Evolutionary conservation across 2,329 filamentous ascomycete species (phyloP).

Genomic region (Fusarium avenaceum): DNA sequence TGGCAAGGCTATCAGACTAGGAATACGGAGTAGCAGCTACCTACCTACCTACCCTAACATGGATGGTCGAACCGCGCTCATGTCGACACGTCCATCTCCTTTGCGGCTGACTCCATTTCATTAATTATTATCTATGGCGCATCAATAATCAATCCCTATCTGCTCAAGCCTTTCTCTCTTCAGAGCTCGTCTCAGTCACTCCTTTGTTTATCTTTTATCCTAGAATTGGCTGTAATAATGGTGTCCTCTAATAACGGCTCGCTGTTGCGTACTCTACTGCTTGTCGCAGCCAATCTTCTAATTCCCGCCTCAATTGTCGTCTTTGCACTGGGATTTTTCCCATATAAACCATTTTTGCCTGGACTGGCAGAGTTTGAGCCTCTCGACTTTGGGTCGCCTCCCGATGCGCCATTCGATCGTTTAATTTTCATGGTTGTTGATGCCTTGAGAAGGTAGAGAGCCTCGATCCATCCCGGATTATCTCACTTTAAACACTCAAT

Average conservation of each 20-base stretch:
- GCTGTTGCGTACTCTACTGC: slow-evolving; percentile 57
- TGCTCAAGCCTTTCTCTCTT: slow-evolving; percentile 9
- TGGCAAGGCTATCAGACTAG: slow-evolving; percentile 42
- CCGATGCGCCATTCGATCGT: slow-evolving; percentile 83
- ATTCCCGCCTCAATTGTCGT: slow-evolving; percentile 79
- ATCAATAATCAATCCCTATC: slow-evolving; percentile 19
- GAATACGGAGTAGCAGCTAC: not conserved
- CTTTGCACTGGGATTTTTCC: slow-evolving; percentile 95
- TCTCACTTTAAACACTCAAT: slow-evolving; percentile 37
- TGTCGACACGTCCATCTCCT: slow-evolving; percentile 49
- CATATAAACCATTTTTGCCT: slow-evolving; percentile 93
- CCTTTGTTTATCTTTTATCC: slow-evolving; percentile 8
- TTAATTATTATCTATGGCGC: slow-evolving; percentile 36
- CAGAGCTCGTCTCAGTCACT: slow-evolving; percentile 27
- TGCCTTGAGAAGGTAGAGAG: slow-evolving; percentile 82
- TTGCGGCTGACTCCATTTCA: slow-evolving; percentile 22
- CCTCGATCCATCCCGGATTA: not conserved
- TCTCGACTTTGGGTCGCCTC: slow-evolving; percentile 66
- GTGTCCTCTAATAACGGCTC: slow-evolving; percentile 47
- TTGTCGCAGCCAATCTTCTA: slow-evolving; percentile 79
- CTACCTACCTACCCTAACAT: slow-evolving; percentile 9
- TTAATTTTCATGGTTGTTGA: slow-evolving; percentile 98
- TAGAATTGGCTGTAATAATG: slow-evolving; percentile 39
- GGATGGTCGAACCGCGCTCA: slow-evolving; percentile 28
- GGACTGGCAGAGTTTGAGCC: slow-evolving; percentile 80